Percentiles rank a stretch among this genome's conserved stretches.
Evolutionary conservation across 345 rosid species (phyloP).

Genomic region (Brassica incana): DNA sequence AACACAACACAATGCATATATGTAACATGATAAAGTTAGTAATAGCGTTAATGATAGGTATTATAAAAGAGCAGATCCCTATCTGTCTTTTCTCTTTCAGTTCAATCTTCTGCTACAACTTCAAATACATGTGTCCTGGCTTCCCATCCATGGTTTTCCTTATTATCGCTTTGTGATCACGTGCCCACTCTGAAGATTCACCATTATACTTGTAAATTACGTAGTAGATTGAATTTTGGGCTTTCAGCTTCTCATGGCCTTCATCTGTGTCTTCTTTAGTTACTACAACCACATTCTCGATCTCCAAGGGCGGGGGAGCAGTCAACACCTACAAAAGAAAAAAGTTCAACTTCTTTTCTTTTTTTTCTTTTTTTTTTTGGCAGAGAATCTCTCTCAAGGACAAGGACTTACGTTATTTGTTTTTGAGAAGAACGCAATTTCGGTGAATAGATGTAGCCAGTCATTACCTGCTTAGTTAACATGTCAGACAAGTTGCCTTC

Average conservation of each 20-base stretch:
- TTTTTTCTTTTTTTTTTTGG: not conserved
- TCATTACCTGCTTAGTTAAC: no score
- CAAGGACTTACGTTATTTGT: not conserved
- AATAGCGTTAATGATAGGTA: not conserved
- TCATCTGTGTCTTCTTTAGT: conserved; percentile 15
- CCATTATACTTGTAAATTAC: conserved; percentile 18
- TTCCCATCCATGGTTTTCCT: conserved; percentile 26
- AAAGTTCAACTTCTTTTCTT: not conserved
- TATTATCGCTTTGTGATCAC: not conserved
- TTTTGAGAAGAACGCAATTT: not conserved
- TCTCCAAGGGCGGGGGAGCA: conserved; percentile 13
- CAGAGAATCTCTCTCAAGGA: conserved; percentile 6
- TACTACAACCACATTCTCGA: conserved; percentile 9
- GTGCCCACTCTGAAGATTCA: not conserved
- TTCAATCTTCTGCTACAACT: not conserved
- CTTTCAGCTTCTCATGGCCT: conserved; percentile 9
- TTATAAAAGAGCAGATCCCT: not conserved
- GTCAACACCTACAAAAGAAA: not conserved
- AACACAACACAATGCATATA: not conserved
- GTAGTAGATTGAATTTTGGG: conserved; percentile 5
- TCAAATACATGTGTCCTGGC: conserved; percentile 14
- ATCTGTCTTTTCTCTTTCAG: not conserved
- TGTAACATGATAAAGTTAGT: not conserved
- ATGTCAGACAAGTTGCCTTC: not conserved
- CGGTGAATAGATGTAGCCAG: conserved; percentile 3